These are phyloP conservation scores for Dothistroma septosporum DNA, from an alignment of 2,329 filamentous ascomycete species.

Conservation along the genomic window DNA sequence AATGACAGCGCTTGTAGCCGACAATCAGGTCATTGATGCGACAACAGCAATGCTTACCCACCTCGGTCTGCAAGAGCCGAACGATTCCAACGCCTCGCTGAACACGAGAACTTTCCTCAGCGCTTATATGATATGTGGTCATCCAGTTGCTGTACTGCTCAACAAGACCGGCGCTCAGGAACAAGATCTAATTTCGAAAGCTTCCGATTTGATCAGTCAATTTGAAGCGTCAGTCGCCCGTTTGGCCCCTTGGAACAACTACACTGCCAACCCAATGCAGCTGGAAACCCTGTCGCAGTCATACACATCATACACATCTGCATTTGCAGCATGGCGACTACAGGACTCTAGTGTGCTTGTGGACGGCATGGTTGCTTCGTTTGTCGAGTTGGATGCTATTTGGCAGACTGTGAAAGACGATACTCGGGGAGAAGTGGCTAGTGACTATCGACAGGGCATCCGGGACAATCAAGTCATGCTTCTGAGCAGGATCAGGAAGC, in stretches of 20 bases:
- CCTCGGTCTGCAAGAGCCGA: constrained; percentile 57
- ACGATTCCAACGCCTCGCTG: constrained; percentile 60
- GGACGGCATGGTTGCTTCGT: constrained; percentile 81
- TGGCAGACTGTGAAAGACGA: constrained; percentile 79
- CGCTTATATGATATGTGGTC: constrained; percentile 73
- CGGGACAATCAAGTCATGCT: constrained; percentile 76
- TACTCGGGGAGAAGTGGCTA: constrained; percentile 66
- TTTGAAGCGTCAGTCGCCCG: constrained; percentile 71
- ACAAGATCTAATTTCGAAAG: constrained; percentile 71
- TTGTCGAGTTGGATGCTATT: constrained; percentile 78
- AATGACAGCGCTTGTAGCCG: constrained; percentile 64
- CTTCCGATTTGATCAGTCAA: constrained; percentile 69
- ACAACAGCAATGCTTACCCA: constrained; percentile 66
- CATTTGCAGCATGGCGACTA: constrained; percentile 80
- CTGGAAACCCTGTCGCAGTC: constrained; percentile 61
- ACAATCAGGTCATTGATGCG: constrained; percentile 60
- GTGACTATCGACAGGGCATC: constrained; percentile 75
- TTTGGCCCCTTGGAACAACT: constrained; percentile 62
- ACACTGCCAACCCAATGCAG: constrained; percentile 60
- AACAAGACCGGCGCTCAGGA: constrained; percentile 68
- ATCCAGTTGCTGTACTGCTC: constrained; percentile 72
- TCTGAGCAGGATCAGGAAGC: constrained; percentile 72
- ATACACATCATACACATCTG: constrained; percentile 70
- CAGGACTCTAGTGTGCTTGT: constrained; percentile 73
- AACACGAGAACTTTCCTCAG: constrained; percentile 75